Evolutionary conservation across 371 early-diverging fungal genomes (phyloP), one percentile per base, ranked within the genome.

Genomic region (Sanchytrium tribonematis): DNA sequence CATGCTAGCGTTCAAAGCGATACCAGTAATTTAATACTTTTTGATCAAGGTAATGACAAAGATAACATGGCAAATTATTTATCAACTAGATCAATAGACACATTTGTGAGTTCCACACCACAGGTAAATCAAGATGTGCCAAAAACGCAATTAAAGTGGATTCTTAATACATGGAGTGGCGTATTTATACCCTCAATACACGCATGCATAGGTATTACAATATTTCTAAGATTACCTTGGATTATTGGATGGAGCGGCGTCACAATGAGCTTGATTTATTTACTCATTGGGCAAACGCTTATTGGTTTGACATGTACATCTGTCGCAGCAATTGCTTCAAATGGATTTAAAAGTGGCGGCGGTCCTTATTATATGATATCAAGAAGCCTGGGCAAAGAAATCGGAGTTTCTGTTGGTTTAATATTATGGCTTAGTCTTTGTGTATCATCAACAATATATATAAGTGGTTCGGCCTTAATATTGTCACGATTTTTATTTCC

Each of bases 331-430:
- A 85, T 88, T 69, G 80, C 80, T 28, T 84, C 84, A 27, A 86
- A 86, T 67, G 88, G 88, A 27, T 80, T 80, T 0, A 83, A 83
- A 30, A 76, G 79, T 77, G 81, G 80, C 31, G 87, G 86, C 67
- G 87, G 87, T 1, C 82, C 85, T 2, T 88, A 88, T 74, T 88
- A 85, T 73, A 76, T 88, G 72, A 79, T 87, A 5, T 82, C 83
- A 31, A 77, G 86, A 66, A 79, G 80, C 65, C 74, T 88, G 31
- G 88, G 88, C 12, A 82, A 83, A 31, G 88, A 86, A 74, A 84
- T 88, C 75, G 88, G 88, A 66, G 88, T 86, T 30, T 81, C 83
- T 68, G 83, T 86, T 22, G 87, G 86, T 0, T 74, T 83, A 28
- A 77, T 86, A 68, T 84, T 83, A 69, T 86, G 80, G 69, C 22